Percentiles rank a stretch among this genome's conserved stretches.
Evolutionary conservation across 75 land plant species (phyloP).

Genomic region (Pinus tabuliformis): DNA sequence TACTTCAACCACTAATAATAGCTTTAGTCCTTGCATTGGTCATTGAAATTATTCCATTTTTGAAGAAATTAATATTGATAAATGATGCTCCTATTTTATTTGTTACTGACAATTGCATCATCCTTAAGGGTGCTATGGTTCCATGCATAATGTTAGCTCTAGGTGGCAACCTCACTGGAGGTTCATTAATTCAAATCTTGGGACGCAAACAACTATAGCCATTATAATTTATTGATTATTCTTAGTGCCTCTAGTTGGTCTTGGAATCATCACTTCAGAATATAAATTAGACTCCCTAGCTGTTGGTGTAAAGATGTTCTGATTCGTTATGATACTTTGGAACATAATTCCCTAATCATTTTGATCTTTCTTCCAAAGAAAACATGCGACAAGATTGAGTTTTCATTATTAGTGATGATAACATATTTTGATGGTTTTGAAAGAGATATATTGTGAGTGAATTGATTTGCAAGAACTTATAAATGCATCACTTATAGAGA

Average conservation of each 20-base stretch:
- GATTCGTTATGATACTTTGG: constrained; percentile 85
- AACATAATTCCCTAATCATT: constrained; percentile 94
- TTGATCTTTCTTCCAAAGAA: no score
- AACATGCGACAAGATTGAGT: no score
- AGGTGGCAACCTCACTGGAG: no score
- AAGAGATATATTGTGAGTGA: no score
- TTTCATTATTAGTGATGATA: no score
- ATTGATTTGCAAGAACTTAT: no score
- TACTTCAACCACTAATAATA: constrained; percentile 84
- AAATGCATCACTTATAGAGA: no score
- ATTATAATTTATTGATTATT: constrained; percentile 71
- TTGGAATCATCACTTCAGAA: constrained; percentile 72
- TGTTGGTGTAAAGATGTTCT: no score
- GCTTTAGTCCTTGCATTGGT: constrained; percentile 83
- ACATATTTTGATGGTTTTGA: no score
- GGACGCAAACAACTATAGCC: constrained; percentile 77
- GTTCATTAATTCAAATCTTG: constrained; percentile 64
- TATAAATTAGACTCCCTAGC: constrained; percentile 83
- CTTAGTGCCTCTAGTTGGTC: constrained; percentile 74
- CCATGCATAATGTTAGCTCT: no score
- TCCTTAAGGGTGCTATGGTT: no score
- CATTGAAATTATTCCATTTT: no score
- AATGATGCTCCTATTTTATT: constrained; percentile 72
- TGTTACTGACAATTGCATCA: constrained; percentile 66
- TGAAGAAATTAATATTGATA: constrained; percentile 60